These are phyloP conservation scores for Pseudogymnoascus sp. DNA, from an alignment of 2,329 filamentous ascomycete genomes.

Conservation along the genomic window DNA sequence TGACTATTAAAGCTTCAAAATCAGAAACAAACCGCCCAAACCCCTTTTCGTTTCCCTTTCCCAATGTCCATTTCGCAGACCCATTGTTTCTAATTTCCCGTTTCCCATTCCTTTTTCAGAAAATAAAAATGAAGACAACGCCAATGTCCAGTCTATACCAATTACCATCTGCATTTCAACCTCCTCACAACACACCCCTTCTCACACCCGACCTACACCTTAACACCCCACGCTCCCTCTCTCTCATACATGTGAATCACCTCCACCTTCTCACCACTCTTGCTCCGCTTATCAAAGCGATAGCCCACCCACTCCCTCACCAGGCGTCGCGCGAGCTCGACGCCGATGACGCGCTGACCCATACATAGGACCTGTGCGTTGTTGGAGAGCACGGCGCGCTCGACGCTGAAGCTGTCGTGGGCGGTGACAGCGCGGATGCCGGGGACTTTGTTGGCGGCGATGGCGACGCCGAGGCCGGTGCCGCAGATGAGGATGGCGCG, in stretches of 20 bases:
- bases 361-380: conserved; percentile 83
- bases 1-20: background rate
- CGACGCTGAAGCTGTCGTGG: conserved; percentile 77
- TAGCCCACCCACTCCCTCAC: conserved; percentile 81
- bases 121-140: background rate
- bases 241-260: conserved; percentile 4
- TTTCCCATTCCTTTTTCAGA: background rate
- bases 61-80: background rate
- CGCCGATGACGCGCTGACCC: conserved; percentile 72
- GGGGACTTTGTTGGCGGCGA: conserved; percentile 80
- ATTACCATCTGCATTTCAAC: background rate
- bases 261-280: conserved; percentile 1
- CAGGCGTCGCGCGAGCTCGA: conserved; percentile 70
- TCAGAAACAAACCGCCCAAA: background rate
- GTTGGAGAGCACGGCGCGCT: conserved; percentile 73
- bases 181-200: background rate
- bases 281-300: conserved; percentile 60
- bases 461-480: conserved; percentile 79
- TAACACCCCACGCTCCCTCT: background rate
- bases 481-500: conserved; percentile 77
- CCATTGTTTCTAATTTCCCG: background rate
- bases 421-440: conserved; percentile 82
- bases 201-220: background rate
- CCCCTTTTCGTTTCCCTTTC: background rate
- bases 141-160: background rate